A percentile compares a stretch with the other conserved stretches of the same genome.
phyloP scores from a whole-genome alignment of 768 basidiomycete genomes.

The Boletus coccyginus region DNA sequence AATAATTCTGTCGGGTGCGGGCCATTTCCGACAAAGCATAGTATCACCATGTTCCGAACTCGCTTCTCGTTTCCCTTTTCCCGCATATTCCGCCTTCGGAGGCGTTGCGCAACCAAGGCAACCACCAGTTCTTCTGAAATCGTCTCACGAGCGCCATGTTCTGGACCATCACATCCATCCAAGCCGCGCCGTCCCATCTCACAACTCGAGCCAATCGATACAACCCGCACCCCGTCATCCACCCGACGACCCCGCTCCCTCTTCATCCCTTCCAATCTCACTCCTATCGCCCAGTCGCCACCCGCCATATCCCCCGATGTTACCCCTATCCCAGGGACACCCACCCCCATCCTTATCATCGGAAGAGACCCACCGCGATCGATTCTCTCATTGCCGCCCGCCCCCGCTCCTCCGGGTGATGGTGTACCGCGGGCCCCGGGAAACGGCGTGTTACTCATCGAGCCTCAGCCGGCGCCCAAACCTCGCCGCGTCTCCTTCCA shows the following conservation, averaged over 20 bases:
- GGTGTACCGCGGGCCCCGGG: not conserved
- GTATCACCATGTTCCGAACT: slow-evolving; percentile 10
- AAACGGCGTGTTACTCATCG: not conserved
- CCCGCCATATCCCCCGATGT: not conserved
- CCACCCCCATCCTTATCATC: slow-evolving; percentile 13
- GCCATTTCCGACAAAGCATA: not conserved
- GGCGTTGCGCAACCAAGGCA: slow-evolving; percentile 6
- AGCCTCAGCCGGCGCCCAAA: not conserved
- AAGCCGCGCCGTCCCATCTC: not conserved
- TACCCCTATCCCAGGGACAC: not conserved
- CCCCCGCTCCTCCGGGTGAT: not conserved
- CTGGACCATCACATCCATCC: not conserved
- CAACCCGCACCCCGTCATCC: not conserved
- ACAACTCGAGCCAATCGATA: not conserved
- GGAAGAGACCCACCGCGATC: not conserved
- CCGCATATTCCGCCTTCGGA: slow-evolving; percentile 18
- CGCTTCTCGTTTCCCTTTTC: slow-evolving; percentile 15
- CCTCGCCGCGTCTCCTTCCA: slow-evolving; percentile 10
- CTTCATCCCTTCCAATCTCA: not conserved
- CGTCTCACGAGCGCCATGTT: not conserved
- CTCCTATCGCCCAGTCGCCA: not conserved
- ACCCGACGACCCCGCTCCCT: not conserved
- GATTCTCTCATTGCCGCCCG: not conserved
- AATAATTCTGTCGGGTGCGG: slow-evolving; percentile 10
- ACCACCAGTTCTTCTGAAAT: not conserved